Base-by-base conservation (phyloP, 306 rosid species). In the Styphnolobium japonicum region DNA sequence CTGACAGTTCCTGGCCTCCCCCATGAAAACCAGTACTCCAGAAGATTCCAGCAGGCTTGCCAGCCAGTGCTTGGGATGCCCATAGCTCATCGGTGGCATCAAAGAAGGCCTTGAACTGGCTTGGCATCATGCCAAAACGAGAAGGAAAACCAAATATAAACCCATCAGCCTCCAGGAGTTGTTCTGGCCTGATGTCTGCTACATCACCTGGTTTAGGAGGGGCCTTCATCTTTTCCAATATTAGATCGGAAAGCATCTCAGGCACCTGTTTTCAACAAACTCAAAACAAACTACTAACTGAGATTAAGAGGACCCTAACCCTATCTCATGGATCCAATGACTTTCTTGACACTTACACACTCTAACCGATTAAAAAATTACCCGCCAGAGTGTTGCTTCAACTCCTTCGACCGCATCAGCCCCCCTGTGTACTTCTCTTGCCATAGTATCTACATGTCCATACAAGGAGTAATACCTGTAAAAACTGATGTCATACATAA, bases 11-110 rank as follows among this genome's bases (percentile, higher is more conserved):
- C 77, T 94, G 97, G 63, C 98, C 98, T 73, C 98, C 98, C 7
- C 97, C 97, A 55, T 89, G 86, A 80, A 92, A 94, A 45, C 98
- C 98, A 53, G 97, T 94, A 80, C 98, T 94, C 98, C 97, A 94
- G 78, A 94, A 94, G 80, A 94, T 82, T 75, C 98, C 98, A 37
- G 97, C 98, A 75, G 97, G 98, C 74, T 94, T 94, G 25, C 98
- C 97, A 25, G 98, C 97, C 48, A 94, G 95, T 34, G 92, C 88
- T 91, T 94, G 97, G 19, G 87, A 88, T 76, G 72, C 77, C 98
- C 98, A 91, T 58, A 95, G 53, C 80, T 79, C 89, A 18, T 71
- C 6, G 42, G 96, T 88, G 74, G 94, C 89, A 42, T 91, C 98
- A 70, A 95, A 95, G 86, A 92, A 91, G 73, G 98, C 97, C 84